Percentiles rank a stretch among this genome's conserved stretches.
Conservation (phyloP, 257 asterid species). For the Apocynum venetum region DNA sequence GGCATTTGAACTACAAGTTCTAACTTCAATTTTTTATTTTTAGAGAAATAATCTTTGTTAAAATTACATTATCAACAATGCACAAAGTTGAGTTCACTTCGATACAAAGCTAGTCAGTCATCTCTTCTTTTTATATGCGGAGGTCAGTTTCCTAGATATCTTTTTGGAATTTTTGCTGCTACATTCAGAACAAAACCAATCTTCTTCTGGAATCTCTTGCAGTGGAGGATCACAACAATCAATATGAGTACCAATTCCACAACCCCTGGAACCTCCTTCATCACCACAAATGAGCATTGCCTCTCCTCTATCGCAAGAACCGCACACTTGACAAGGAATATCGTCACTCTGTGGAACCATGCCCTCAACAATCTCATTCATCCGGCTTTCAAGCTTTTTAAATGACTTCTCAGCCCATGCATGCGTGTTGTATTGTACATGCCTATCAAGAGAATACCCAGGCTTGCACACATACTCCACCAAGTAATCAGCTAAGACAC, state of each 20-base stretch:
- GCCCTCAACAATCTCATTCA: constrained; percentile 45
- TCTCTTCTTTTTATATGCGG: not conserved
- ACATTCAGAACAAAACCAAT: constrained; percentile 62
- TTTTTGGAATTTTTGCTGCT: constrained; percentile 5
- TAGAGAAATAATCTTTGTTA: not conserved
- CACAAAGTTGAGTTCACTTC: too few species aligned
- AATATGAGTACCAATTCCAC: constrained; percentile 62
- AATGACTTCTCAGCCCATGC: constrained; percentile 75
- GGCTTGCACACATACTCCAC: constrained; percentile 96
- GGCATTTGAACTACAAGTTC: not conserved
- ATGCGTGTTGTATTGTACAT: constrained; percentile 75
- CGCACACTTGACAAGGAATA: constrained; percentile 51
- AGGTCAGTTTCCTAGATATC: not conserved
- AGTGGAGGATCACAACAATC: constrained; percentile 81
- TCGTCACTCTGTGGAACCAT: constrained; percentile 27
- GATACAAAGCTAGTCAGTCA: not conserved
- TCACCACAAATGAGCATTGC: constrained; percentile 79
- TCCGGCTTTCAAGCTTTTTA: constrained; percentile 29
- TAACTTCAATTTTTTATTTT: not conserved
- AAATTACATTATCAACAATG: not conserved
- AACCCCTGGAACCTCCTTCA: constrained; percentile 50
- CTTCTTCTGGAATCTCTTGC: constrained; percentile 49
- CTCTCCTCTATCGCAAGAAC: constrained; percentile 50
- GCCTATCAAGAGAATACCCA: constrained; percentile 65
- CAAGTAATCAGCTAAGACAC: constrained; percentile 72